Evolutionary conservation across 2,329 filamentous ascomycete species (phyloP).

Genomic region (Lasiodiplodia hormozganensis): DNA sequence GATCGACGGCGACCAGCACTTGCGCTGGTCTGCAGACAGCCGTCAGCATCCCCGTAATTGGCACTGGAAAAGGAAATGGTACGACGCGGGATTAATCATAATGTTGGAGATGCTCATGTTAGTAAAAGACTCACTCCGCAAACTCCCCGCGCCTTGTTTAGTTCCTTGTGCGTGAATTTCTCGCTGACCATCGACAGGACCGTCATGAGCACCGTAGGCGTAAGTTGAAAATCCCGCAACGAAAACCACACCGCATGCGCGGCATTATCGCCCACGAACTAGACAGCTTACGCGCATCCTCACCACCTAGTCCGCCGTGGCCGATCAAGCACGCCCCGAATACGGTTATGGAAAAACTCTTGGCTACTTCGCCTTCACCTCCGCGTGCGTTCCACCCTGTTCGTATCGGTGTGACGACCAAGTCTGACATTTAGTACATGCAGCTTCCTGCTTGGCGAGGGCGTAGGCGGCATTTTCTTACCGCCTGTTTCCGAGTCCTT

Average conservation of each 20-base stretch:
- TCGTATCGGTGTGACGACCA: neutral
- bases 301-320: neutral
- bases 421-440: neutral
- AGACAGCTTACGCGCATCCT: neutral
- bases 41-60: constrained; percentile 22
- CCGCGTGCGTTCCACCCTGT: neutral
- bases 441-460: constrained; percentile 44
- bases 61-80: constrained; percentile 15
- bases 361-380: constrained; percentile 23
- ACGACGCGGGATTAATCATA: constrained; percentile 18
- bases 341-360: constrained; percentile 13
- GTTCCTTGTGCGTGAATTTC: neutral
- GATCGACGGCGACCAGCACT: constrained; percentile 5
- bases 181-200: constrained; percentile 3
- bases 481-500: constrained; percentile 49
- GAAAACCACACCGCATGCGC: neutral
- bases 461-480: constrained; percentile 43
- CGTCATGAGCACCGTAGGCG: constrained; percentile 18
- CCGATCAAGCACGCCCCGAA: constrained; percentile 3
- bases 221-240: constrained; percentile 6
- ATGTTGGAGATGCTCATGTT: constrained; percentile 16
- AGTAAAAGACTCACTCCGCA: neutral
- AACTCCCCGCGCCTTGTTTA: neutral
- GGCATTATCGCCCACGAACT: neutral
- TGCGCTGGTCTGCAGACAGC: constrained; percentile 14